Conservation (phyloP, 1,284 basidiomycete species). For the Tilletiopsis washingtonensis region DNA sequence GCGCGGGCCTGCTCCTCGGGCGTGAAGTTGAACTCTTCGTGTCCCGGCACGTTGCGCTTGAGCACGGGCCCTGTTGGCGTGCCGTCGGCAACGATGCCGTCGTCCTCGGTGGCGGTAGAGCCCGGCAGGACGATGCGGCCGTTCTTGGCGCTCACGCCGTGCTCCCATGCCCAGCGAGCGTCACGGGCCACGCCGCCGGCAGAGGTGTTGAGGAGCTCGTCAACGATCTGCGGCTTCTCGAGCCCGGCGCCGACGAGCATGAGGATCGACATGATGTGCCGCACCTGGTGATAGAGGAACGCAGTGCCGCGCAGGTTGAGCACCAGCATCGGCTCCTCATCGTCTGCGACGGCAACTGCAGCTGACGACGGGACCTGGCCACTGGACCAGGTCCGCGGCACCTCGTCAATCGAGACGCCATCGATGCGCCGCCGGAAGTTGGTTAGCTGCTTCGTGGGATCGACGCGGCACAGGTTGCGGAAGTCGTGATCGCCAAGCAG, state of each 20-base stretch:
- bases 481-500: conserved; percentile 91
- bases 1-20: background rate
- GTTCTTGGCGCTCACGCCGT: background rate
- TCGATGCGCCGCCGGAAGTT: conserved; percentile 63
- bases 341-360: too few species aligned
- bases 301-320: conserved; percentile 81
- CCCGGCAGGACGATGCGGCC: conserved; percentile 3
- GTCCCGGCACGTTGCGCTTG: too few species aligned
- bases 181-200: conserved; percentile 15
- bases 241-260: conserved; percentile 78
- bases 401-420: conserved; percentile 56
- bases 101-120: conserved; percentile 3
- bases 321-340: conserved; percentile 54
- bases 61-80: background rate
- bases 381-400: conserved; percentile 23
- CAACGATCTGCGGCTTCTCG: conserved; percentile 66
- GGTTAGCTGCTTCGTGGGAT: conserved; percentile 84
- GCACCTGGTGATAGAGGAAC: conserved; percentile 93
- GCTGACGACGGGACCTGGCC: conserved; percentile 6
- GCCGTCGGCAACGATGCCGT: background rate
- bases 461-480: conserved; percentile 90
- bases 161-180: conserved; percentile 1
- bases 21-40: too few species aligned
- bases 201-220: conserved; percentile 65
- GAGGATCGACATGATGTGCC: conserved; percentile 87